Conservation (phyloP, 208 protist species). For the Acanthamoeba triangularis region DNA sequence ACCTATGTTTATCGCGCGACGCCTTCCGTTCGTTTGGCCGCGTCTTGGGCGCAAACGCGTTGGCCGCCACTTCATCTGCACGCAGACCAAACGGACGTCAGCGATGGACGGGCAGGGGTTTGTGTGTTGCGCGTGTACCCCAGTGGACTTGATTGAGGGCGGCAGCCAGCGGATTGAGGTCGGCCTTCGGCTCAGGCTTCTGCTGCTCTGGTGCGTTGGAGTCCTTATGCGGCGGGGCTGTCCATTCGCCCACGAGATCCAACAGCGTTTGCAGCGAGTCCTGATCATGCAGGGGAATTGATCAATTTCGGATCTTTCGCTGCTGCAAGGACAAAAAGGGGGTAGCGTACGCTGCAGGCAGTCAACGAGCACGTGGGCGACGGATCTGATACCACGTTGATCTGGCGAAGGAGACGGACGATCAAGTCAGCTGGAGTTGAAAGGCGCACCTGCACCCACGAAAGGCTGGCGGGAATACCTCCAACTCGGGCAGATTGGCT, state of each 20-base stretch:
- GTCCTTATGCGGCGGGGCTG: background rate
- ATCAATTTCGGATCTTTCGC: background rate
- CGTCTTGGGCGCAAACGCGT: constrained; percentile 37
- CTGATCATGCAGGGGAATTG: background rate
- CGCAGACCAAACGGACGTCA: background rate
- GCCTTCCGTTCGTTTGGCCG: background rate
- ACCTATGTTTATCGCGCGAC: background rate
- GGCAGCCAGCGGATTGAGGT: background rate
- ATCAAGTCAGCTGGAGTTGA: no score
- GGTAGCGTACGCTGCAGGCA: background rate
- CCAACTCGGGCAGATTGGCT: background rate
- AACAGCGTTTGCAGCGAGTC: constrained; percentile 73
- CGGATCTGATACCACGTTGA: background rate
- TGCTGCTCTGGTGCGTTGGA: background rate
- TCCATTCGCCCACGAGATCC: constrained; percentile 52
- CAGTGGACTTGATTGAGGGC: constrained; percentile 17
- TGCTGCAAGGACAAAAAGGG: background rate
- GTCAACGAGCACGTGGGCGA: background rate
- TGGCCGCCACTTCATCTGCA: constrained; percentile 11
- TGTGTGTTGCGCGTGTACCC: background rate
- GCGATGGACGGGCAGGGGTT: background rate
- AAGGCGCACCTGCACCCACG: background rate
- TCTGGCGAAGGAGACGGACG: background rate
- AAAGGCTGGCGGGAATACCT: background rate
- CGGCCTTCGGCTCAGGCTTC: background rate